These are phyloP conservation scores for Pachysolen tannophilus DNA, from an alignment of 805 yeast species.

Conservation along the genomic window DNA sequence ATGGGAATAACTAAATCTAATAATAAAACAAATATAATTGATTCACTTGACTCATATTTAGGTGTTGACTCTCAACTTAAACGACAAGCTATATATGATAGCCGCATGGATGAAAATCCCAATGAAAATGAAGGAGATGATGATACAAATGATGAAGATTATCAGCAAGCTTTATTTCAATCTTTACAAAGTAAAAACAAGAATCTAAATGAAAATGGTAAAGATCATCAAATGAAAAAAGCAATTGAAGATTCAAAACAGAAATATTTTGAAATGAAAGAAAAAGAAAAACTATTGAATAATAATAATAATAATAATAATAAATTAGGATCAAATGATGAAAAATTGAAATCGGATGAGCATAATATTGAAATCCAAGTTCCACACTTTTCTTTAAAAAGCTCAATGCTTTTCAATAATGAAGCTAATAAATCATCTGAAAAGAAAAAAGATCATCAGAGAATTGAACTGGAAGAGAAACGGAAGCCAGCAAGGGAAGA, in stretches of 20 bases:
- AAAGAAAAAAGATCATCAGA: too few species aligned
- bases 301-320: slow-evolving; percentile 11
- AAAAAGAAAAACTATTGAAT: slow-evolving; percentile 18
- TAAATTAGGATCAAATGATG: slow-evolving; percentile 15
- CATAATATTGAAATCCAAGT: background rate
- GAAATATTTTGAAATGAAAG: slow-evolving; percentile 27
- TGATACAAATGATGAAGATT: slow-evolving; percentile 8
- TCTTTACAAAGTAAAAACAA: slow-evolving; percentile 5
- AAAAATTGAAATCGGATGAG: background rate
- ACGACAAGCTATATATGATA: background rate
- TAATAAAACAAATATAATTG: too few species aligned
- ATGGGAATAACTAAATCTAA: too few species aligned
- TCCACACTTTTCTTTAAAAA: too few species aligned
- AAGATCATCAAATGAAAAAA: slow-evolving; percentile 24
- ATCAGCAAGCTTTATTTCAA: slow-evolving; percentile 4
- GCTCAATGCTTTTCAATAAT: too few species aligned
- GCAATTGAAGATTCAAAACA: slow-evolving; percentile 42
- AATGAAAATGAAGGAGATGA: slow-evolving; percentile 15
- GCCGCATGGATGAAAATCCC: slow-evolving; percentile 1
- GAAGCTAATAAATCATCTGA: too few species aligned
- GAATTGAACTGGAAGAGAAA: too few species aligned
- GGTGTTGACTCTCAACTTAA: background rate
- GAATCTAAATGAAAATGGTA: slow-evolving; percentile 12
- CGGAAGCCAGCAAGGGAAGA: too few species aligned
- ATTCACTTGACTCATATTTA: too few species aligned